Evolutionary conservation across 352 stramenopile genomes (phyloP).

Genomic region (Pythium dissotocum): DNA sequence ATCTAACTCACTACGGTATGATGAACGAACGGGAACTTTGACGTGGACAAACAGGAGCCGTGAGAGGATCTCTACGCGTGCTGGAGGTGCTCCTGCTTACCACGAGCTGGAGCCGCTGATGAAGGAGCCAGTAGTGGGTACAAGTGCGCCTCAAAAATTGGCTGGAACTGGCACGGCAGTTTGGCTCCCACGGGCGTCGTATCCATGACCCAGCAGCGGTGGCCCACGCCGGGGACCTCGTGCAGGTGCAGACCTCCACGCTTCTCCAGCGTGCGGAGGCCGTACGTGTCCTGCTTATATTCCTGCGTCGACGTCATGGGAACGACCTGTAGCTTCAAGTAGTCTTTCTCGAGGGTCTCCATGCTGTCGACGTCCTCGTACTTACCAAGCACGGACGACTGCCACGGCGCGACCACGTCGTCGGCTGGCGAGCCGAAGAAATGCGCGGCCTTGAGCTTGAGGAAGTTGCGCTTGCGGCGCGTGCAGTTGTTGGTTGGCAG

Average conservation of each 20-base stretch:
- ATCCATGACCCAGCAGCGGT: constrained; percentile 37
- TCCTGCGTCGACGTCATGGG: constrained; percentile 35
- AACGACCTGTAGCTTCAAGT: constrained; percentile 30
- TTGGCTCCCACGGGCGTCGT: neutral
- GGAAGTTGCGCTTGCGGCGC: constrained; percentile 36
- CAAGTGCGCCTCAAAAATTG: constrained; percentile 43
- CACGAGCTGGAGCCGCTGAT: no score
- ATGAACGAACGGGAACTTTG: no score
- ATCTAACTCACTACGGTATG: no score
- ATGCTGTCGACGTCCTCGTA: constrained; percentile 33
- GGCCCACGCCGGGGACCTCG: constrained; percentile 19
- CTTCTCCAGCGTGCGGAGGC: constrained; percentile 32
- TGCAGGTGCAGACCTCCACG: constrained; percentile 27
- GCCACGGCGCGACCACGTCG: constrained; percentile 38
- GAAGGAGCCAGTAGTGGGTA: neutral
- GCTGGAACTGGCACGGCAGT: constrained; percentile 35
- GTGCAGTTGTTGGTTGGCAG: constrained; percentile 25
- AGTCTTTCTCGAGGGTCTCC: constrained; percentile 30
- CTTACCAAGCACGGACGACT: constrained; percentile 31
- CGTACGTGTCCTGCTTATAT: constrained; percentile 37
- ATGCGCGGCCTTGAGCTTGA: constrained; percentile 23
- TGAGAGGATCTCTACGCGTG: no score
- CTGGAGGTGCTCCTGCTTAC: no score
- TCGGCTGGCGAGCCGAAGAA: constrained; percentile 39
- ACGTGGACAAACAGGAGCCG: no score